A percentile compares a stretch with the other conserved stretches of the same genome.
Conservation (phyloP, 306 rosid species). For the Quercus berberidifolia region DNA sequence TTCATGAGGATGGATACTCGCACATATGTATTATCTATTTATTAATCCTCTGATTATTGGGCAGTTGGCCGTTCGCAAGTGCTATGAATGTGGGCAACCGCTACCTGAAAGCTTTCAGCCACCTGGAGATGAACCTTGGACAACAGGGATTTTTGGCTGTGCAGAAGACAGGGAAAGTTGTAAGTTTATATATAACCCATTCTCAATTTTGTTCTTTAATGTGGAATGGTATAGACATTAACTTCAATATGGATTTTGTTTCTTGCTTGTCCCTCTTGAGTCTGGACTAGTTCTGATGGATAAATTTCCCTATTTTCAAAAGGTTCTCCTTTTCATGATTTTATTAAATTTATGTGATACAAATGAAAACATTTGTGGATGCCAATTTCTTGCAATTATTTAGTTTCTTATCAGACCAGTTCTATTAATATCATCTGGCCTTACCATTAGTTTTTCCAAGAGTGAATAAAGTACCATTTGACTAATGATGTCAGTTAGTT, state of each 20-base stretch:
- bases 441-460: not conserved
- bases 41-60: conserved; percentile 9
- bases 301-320: not conserved
- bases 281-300: not conserved
- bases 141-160: conserved; percentile 89
- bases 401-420: not conserved
- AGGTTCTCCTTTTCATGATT: not conserved
- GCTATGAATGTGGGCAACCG: conserved; percentile 84
- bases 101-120: conserved; percentile 93
- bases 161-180: conserved; percentile 84
- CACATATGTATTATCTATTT: not conserved
- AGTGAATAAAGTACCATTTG: not conserved
- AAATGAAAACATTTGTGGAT: not conserved
- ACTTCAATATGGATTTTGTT: not conserved
- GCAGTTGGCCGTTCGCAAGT: conserved; percentile 75
- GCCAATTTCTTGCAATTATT: not conserved
- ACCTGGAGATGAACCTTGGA: conserved; percentile 96
- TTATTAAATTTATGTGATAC: not conserved
- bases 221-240: not conserved
- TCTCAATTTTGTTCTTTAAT: not conserved
- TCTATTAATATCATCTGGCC: not conserved
- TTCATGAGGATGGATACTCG: not conserved
- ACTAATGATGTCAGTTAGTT: not conserved
- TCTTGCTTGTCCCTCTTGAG: not conserved
- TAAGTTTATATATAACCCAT: conserved; percentile 44